These are phyloP conservation scores for Ganoderma lingzhi DNA, from an alignment of 1,284 basidiomycete species.

Conservation along the genomic window DNA sequence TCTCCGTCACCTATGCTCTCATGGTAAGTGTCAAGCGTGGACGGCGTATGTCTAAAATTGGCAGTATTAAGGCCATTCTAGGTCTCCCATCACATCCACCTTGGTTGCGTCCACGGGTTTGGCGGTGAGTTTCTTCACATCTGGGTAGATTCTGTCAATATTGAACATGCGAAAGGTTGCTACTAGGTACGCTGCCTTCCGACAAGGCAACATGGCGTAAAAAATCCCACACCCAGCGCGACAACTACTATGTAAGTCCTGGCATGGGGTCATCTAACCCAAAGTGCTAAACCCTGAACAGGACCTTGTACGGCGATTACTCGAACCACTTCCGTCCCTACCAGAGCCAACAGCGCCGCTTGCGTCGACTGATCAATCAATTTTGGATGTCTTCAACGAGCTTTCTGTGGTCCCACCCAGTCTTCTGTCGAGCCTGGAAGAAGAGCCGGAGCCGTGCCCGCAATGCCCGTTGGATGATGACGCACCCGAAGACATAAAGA, in stretches of 20 bases:
- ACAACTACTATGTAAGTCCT: slow-evolving; percentile 71
- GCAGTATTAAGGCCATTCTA: slow-evolving; percentile 37
- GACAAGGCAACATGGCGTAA: slow-evolving; percentile 65
- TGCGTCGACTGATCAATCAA: slow-evolving; percentile 53
- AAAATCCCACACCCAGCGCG: slow-evolving; percentile 66
- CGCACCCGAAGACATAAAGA: slow-evolving; percentile 55
- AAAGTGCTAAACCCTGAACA: slow-evolving; percentile 39
- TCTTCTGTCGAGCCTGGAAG: slow-evolving; percentile 59
- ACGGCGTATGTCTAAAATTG: background rate
- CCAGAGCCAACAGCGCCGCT: slow-evolving; percentile 54
- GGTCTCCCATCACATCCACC: slow-evolving; percentile 75
- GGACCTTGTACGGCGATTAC: slow-evolving; percentile 72
- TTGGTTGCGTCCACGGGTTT: slow-evolving; percentile 77
- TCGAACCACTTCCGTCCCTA: slow-evolving; percentile 61
- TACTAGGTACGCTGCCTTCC: slow-evolving; percentile 67
- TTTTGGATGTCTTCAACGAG: slow-evolving; percentile 62
- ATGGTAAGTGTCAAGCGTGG: slow-evolving; percentile 50
- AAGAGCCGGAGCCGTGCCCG: slow-evolving; percentile 54
- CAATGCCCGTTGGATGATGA: slow-evolving; percentile 64
- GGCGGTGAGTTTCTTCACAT: slow-evolving; percentile 62
- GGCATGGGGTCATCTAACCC: background rate
- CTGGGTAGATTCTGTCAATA: slow-evolving; percentile 10
- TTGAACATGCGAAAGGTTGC: slow-evolving; percentile 51
- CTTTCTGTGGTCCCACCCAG: slow-evolving; percentile 62
- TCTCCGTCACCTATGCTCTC: slow-evolving; percentile 62